phyloP scores from a whole-genome alignment of 805 yeast genomes.

The Teunomyces funiuensis region DNA sequence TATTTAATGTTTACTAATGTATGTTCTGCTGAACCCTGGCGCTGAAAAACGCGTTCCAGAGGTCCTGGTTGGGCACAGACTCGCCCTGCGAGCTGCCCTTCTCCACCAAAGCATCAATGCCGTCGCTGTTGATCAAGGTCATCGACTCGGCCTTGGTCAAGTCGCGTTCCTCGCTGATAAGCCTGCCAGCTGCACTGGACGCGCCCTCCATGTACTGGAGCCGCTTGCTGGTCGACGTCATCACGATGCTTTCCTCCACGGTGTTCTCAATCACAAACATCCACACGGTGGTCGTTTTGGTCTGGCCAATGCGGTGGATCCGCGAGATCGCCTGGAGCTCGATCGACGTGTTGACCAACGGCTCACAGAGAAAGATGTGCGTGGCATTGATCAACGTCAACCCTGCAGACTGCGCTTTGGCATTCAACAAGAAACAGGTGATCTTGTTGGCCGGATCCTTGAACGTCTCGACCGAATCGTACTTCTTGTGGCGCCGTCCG shows the following conservation, averaged over 20 bases:
- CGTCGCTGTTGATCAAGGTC: slow-evolving; percentile 51
- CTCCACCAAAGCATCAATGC: slow-evolving; percentile 48
- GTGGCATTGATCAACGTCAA: slow-evolving; percentile 88
- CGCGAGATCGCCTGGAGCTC: slow-evolving; percentile 92
- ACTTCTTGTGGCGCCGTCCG: slow-evolving; percentile 26
- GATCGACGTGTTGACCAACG: slow-evolving; percentile 80
- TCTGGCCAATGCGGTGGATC: slow-evolving; percentile 91
- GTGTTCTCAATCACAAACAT: slow-evolving; percentile 80
- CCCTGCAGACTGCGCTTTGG: slow-evolving; percentile 87
- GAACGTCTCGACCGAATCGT: slow-evolving; percentile 55
- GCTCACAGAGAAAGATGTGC: slow-evolving; percentile 90
- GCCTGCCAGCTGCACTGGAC: not conserved
- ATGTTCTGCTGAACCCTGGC: slow-evolving; percentile 13
- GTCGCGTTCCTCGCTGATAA: slow-evolving; percentile 9
- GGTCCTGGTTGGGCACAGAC: slow-evolving; percentile 53
- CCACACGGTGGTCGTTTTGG: slow-evolving; percentile 82
- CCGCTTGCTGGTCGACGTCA: slow-evolving; percentile 64
- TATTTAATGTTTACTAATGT: slow-evolving; percentile 4
- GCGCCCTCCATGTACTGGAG: slow-evolving; percentile 37
- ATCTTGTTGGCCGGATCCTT: slow-evolving; percentile 54
- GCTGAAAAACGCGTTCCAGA: slow-evolving; percentile 63
- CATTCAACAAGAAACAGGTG: slow-evolving; percentile 85
- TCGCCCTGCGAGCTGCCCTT: slow-evolving; percentile 53
- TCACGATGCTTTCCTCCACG: slow-evolving; percentile 84
- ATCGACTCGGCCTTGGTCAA: slow-evolving; percentile 49